Base-by-base conservation (phyloP, 352 stramenopile species). In the Peronospora belbahrii region DNA sequence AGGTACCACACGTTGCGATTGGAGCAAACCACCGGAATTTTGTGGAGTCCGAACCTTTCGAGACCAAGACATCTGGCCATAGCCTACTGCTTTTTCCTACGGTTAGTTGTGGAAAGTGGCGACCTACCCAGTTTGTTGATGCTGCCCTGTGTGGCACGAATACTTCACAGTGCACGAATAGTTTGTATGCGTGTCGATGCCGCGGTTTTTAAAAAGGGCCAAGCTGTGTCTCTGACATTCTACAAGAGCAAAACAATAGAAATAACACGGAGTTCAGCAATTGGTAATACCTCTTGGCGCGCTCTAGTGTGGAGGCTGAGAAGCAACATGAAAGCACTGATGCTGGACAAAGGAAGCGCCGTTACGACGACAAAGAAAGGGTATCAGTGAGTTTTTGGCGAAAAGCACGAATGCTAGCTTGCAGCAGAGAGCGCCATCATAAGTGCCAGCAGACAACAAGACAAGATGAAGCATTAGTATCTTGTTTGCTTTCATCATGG, bases 211-310 rank as follows among this genome's bases (percentile, higher is more conserved):
- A 93, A 93, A 46, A 14, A 93, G 46, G 17, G 87, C 22, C 81
- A 23, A 93, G 62, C 41, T 88, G 78, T 19, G 74, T 84, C 55
- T 90, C 74, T 0, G 72, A 74, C 14, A 88, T n/a, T n/a, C n/a
- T n/a, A n/a, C n/a, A n/a, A n/a, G n/a, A n/a, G n/a, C n/a, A n/a
- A n/a, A n/a, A n/a, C n/a, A n/a, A n/a, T n/a, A n/a, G n/a, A n/a
- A n/a, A n/a, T n/a, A n/a, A n/a, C n/a, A n/a, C n/a, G n/a, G n/a
- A 55, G 18, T 69, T 76, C 22, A 88, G 64, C 19, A 90, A 44
- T 47, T 88, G 72, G 40, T 76, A 90, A 44, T 84, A 89, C 9
- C 78, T 56, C 53, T 88, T 93, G 19, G 78, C 78, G 47, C 83
- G 71, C 45, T 90, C 70, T 54, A 93, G 84, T 32, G 83, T 64